Evolutionary conservation across 1,284 basidiomycete genomes (phyloP), one percentile per base, ranked within the genome.

Genomic region (Pseudozyma thailandica): DNA sequence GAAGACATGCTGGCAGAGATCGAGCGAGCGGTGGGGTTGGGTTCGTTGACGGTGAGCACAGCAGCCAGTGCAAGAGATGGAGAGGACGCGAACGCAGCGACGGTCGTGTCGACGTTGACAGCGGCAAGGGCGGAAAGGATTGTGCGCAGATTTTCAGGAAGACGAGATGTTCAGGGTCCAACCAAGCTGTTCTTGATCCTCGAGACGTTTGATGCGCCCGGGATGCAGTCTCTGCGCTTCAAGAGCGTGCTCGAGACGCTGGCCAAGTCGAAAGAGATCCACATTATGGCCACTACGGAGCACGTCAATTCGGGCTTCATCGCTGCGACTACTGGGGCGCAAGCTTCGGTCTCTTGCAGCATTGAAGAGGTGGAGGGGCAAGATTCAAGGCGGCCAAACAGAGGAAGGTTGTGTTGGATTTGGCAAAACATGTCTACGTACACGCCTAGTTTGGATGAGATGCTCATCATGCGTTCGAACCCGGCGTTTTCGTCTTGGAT

Each of bases 401-500:
- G 16, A 16, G 47, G 41, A n/a, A 38, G 69, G 12, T 35, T 61
- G 20, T 47, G 62, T 10, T 72, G 70, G 70, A 68, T 72, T 25
- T 73, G 65, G 64, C 71, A 73, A 37, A 68, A 69, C 50, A 59
- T 73, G 50, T 64, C 64, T 30, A 73, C 71, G 1, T 73, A 35
- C 23, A 35, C 45, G 0, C 71, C 65, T 1, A 49, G 50, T 6
- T n/a, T 73, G 33, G 56, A 73, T 35, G 71, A 73, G 64, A 68
- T 73, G 64, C 57, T 73, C 10, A 56, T 62, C 45, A 68, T 66
- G 69, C 70, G 70, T 1, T 71, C 68, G 28, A 71, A 71, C 28
- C 56, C 68, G 2, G 61, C 68, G 0, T 71, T 71, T 7, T 38
- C 59, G 2, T 55, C 68, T 10, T 71, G 60, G 69, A 65, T 72